Percentiles rank a stretch among this genome's conserved stretches.
These are phyloP conservation scores for Bacterosira constricta DNA, from an alignment of 108 stramenopile species.

Conservation along the genomic window DNA sequence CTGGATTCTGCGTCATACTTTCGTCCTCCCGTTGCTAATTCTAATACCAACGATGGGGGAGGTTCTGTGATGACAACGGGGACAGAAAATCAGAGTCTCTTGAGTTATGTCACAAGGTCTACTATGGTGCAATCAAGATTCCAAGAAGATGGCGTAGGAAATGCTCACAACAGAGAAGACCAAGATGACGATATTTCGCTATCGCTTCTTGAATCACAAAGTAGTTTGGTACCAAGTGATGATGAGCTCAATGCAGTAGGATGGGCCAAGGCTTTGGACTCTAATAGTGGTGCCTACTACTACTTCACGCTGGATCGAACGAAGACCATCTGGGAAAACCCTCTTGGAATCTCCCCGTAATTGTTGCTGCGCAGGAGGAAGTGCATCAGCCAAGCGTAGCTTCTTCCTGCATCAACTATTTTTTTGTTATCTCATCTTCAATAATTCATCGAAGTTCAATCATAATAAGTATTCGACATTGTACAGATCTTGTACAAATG, in stretches of 20 bases:
- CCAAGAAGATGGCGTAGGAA: conserved; percentile 2
- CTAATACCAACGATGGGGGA: conserved; percentile 41
- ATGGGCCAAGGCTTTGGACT: conserved; percentile 89
- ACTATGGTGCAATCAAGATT: conserved; percentile 40
- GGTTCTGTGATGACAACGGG: conserved; percentile 49
- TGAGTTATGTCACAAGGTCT: conserved; percentile 52
- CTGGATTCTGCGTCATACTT: conserved; percentile 50
- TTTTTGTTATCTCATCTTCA: background rate
- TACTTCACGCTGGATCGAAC: conserved; percentile 87
- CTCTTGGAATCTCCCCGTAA: conserved; percentile 36
- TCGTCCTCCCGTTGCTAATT: background rate
- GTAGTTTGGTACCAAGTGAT: conserved; percentile 68
- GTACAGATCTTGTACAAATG: too few species aligned
- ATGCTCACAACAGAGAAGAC: background rate
- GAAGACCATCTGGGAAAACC: conserved; percentile 87
- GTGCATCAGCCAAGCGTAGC: too few species aligned
- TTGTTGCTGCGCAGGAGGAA: too few species aligned
- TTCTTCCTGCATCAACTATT: background rate
- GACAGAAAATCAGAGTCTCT: conserved; percentile 46
- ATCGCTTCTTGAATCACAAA: conserved; percentile 43
- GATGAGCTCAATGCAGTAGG: conserved; percentile 83
- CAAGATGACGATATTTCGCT: conserved; percentile 47
- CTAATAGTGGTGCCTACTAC: conserved; percentile 81
- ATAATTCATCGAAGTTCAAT: too few species aligned
- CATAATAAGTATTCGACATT: background rate